These are phyloP conservation scores for Schizosaccharomyces pombe DNA, from an alignment of 805 yeast genomes.

Conservation along the genomic window DNA sequence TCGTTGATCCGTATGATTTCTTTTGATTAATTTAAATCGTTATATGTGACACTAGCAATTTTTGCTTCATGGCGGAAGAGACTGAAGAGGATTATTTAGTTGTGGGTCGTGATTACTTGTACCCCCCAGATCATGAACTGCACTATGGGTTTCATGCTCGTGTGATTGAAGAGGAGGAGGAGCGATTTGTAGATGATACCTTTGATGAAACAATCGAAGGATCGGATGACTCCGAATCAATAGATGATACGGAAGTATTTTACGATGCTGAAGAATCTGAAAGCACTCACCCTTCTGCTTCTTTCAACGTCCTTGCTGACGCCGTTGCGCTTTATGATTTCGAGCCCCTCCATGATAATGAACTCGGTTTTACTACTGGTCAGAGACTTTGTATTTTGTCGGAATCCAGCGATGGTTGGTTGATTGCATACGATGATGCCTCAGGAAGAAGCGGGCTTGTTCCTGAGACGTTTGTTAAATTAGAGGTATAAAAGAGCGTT, in stretches of 20 bases:
- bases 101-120: constrained; percentile 1
- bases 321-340: constrained; percentile 83
- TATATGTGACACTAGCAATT: not conserved
- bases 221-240: not conserved
- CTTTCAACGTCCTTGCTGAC: constrained; percentile 26
- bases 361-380: constrained; percentile 51
- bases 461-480: not conserved
- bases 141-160: not conserved
- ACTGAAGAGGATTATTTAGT: not conserved
- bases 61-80: not conserved
- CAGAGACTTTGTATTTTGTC: constrained; percentile 68
- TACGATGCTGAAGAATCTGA: too few relatives aligned
- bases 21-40: too few relatives aligned
- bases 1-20: too few relatives aligned
- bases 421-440: constrained; percentile 61
- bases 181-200: not conserved
- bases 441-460: constrained; percentile 13
- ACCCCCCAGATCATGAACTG: not conserved
- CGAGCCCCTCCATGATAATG: constrained; percentile 84
- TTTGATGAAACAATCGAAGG: not conserved
- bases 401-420: constrained; percentile 96
- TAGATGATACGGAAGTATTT: too few relatives aligned
- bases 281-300: too few relatives aligned
- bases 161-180: not conserved
- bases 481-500: not conserved